Percentiles rank a stretch among this genome's conserved stretches.
Conservation (phyloP, 768 basidiomycete species). For the Podaxis carcinomalis region DNA sequence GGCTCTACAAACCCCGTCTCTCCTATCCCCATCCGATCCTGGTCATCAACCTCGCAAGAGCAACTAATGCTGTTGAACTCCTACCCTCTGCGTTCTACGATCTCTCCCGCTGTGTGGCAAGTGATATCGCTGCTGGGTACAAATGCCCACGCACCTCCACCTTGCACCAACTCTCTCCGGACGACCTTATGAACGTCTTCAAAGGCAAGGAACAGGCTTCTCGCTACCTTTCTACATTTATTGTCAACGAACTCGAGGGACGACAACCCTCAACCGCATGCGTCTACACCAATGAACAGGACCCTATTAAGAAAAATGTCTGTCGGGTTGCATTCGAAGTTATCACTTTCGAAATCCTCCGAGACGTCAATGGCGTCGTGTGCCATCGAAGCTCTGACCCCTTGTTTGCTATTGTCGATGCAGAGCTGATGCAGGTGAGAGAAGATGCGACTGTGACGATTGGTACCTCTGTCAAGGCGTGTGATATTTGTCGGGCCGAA, state of each 20-base stretch:
- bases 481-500: conserved; percentile 60
- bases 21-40: conserved; percentile 63
- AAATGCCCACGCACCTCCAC: conserved; percentile 29
- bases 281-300: conserved; percentile 41
- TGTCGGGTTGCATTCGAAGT: conserved; percentile 73
- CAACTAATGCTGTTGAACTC: conserved; percentile 49
- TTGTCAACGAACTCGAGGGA: conserved; percentile 70
- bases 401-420: conserved; percentile 64
- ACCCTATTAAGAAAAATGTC: conserved; percentile 41
- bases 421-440: conserved; percentile 61
- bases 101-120: conserved; percentile 64
- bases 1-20: conserved; percentile 52
- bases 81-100: conserved; percentile 80
- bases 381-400: conserved; percentile 67
- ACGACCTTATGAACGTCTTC: conserved; percentile 56
- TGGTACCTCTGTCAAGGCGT: conserved; percentile 47
- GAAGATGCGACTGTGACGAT: conserved; percentile 42
- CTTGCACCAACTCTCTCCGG: conserved; percentile 39
- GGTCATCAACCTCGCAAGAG: conserved; percentile 64
- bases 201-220: conserved; percentile 70
- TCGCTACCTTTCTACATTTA: conserved; percentile 73
- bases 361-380: conserved; percentile 67
- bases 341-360: conserved; percentile 69
- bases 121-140: conserved; percentile 53
- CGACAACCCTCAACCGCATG: conserved; percentile 49